Evolutionary conservation across 495 filamentous ascomycete species (phyloP), one percentile per base, ranked within the genome.

Genomic region (Penicillium ochrochloron): DNA sequence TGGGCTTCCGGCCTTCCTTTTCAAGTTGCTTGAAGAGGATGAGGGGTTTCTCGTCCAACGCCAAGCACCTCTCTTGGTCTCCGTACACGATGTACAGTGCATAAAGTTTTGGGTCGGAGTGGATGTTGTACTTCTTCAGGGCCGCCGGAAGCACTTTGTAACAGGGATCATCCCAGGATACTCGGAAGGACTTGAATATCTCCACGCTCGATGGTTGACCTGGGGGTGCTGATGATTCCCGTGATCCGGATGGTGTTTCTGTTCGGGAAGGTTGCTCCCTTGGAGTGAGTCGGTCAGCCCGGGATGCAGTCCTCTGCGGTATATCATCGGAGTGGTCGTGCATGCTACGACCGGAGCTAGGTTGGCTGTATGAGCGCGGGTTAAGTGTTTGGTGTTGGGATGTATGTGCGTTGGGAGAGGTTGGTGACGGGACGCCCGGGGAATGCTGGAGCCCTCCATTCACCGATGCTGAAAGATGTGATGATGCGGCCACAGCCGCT

Each of bases 61-160:
- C 93, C 21, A 99, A 78, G 76, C 95, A 99, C 25, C 95, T 87
- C 80, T 99, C 95, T 76, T 99, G 92, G 66, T 99, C 94, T 21
- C 95, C 95, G 68, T 97, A 95, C 2, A 99, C 95, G 64, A 98
- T 98, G 72, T 98, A 99, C 31, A 99, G 83, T 1, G 95, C 94
- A 67, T 99, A 99, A 69, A 97, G 90, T 67, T 94, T 92, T 90
- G 93, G 97, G 58, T 97, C 94, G 23, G 92, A 92, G 62, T 95
- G 91, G 83, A 99, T 99, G 74, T 97, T 95, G 81, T 99, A 99
- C 73, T 97, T 96, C 74, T 94, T 94, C 25, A 99, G 83, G 12
- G 95, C 95, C 29, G 96, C 95, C 1, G 95, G 95, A 10, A 99
- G 86, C 35, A 99, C 95, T 72, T 97, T 97, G 78, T 97, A 88